These are phyloP conservation scores for Fusarium pseudograminearum DNA, from an alignment of 2,329 filamentous ascomycete species.

Conservation along the genomic window DNA sequence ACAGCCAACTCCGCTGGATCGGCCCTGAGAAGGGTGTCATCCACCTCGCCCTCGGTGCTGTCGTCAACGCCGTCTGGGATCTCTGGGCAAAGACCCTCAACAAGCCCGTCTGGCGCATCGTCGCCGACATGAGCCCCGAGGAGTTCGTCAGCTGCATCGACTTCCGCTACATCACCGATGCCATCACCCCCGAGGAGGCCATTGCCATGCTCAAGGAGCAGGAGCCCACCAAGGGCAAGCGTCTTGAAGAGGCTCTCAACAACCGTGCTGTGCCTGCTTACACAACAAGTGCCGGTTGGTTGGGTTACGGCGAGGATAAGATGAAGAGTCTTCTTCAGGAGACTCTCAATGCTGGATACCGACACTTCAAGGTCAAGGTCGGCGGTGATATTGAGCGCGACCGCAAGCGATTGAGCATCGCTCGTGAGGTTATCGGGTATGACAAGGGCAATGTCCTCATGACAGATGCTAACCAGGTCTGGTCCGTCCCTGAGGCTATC, in stretches of 20 bases:
- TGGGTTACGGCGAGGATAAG: slow-evolving; percentile 91
- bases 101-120: slow-evolving; percentile 91
- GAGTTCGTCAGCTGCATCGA: slow-evolving; percentile 90
- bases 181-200: slow-evolving; percentile 88
- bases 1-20: slow-evolving; percentile 93
- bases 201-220: slow-evolving; percentile 75
- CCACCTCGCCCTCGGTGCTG: slow-evolving; percentile 87
- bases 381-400: slow-evolving; percentile 80
- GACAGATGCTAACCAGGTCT: slow-evolving; percentile 94
- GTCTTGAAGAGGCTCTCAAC: slow-evolving; percentile 78
- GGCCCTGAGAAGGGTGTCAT: slow-evolving; percentile 95
- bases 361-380: slow-evolving; percentile 92
- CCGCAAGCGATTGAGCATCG: slow-evolving; percentile 76
- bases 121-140: slow-evolving; percentile 89
- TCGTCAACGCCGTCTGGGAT: slow-evolving; percentile 94
- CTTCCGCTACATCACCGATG: slow-evolving; percentile 94
- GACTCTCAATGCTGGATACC: slow-evolving; percentile 81
- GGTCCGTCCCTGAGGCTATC: slow-evolving; percentile 91
- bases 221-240: slow-evolving; percentile 75
- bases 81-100: slow-evolving; percentile 89
- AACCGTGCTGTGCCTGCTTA: slow-evolving; percentile 87
- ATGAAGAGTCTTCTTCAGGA: slow-evolving; percentile 80
- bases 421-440: slow-evolving; percentile 83
- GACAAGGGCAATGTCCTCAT: slow-evolving; percentile 87
- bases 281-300: slow-evolving; percentile 90